These are phyloP conservation scores for Blastocystis sp. DNA, from an alignment of 352 stramenopile genomes.

Conservation along the genomic window DNA sequence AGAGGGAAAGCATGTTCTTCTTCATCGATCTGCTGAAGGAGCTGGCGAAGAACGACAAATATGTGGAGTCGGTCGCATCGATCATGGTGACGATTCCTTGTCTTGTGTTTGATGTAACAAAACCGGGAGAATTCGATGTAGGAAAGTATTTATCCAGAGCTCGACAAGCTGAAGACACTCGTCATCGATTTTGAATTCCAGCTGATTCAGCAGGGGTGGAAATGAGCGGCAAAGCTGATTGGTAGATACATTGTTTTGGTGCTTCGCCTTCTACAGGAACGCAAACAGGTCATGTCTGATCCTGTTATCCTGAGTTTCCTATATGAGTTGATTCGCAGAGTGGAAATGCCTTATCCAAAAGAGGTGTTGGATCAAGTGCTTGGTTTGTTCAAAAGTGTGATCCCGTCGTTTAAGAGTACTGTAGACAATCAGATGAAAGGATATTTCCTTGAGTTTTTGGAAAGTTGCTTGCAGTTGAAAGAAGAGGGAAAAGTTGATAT, in stretches of 20 bases:
- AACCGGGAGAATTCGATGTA: not conserved
- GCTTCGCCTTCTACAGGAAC: not conserved
- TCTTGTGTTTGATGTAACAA: not conserved
- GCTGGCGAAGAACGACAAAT: not conserved
- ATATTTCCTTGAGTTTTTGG: constrained; percentile 35
- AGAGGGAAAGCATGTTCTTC: constrained; percentile 34
- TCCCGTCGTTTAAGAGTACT: not conserved
- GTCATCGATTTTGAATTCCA: not conserved
- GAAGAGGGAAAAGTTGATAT: not conserved
- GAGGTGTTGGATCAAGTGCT: not conserved
- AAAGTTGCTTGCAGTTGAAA: constrained; percentile 23
- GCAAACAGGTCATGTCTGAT: not conserved
- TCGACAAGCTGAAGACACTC: not conserved
- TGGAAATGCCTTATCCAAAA: constrained; percentile 32
- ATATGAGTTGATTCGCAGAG: not conserved
- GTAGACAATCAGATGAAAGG: constrained; percentile 24
- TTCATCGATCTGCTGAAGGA: not conserved
- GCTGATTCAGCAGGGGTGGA: not conserved
- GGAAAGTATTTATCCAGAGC: not conserved
- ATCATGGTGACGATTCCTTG: constrained; percentile 7
- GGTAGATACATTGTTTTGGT: constrained; percentile 1
- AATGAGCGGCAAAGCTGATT: too few species aligned
- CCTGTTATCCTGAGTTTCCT: not conserved
- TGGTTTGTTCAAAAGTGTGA: not conserved
- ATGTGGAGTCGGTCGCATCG: not conserved